These are phyloP conservation scores for Alloascoidea hylecoeti DNA, from an alignment of 805 yeast genomes.

Conservation along the genomic window DNA sequence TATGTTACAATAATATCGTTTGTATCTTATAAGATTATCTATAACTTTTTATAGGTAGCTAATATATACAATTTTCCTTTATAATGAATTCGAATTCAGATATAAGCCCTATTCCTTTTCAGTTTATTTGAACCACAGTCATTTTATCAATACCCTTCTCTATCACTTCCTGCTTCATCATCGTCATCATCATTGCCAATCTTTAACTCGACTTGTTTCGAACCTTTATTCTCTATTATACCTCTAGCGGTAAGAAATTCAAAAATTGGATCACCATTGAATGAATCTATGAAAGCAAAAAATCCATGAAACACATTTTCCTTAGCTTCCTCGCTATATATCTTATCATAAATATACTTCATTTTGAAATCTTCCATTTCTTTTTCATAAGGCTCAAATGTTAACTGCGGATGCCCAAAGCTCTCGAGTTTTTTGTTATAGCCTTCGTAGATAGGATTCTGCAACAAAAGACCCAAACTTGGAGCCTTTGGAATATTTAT, in stretches of 20 bases:
- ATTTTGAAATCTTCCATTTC: constrained; percentile 80
- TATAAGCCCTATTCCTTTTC: too few relatives aligned
- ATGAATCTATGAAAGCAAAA: constrained; percentile 80
- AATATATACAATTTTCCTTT: too few relatives aligned
- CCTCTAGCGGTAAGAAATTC: constrained; percentile 30
- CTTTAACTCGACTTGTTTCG: constrained; percentile 3
- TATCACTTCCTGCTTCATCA: too few relatives aligned
- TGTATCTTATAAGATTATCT: too few relatives aligned
- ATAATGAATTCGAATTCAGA: too few relatives aligned
- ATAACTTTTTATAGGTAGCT: too few relatives aligned
- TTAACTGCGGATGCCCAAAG: constrained; percentile 66
- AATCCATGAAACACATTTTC: constrained; percentile 87
- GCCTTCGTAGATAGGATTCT: constrained; percentile 83
- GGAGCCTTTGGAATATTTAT: constrained; percentile 96
- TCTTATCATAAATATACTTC: constrained; percentile 82
- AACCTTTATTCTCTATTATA: constrained; percentile 8
- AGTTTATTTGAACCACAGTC: too few relatives aligned
- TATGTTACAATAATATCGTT: too few relatives aligned
- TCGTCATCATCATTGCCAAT: constrained; percentile 14
- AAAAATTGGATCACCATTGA: constrained; percentile 49
- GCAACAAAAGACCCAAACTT: constrained; percentile 80
- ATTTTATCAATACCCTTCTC: too few relatives aligned
- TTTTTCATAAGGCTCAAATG: constrained; percentile 46
- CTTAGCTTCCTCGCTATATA: constrained; percentile 76
- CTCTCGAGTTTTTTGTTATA: constrained; percentile 52